These are phyloP conservation scores for Fusarium miscanthi DNA, from an alignment of 2,329 filamentous ascomycete genomes.

Conservation along the genomic window DNA sequence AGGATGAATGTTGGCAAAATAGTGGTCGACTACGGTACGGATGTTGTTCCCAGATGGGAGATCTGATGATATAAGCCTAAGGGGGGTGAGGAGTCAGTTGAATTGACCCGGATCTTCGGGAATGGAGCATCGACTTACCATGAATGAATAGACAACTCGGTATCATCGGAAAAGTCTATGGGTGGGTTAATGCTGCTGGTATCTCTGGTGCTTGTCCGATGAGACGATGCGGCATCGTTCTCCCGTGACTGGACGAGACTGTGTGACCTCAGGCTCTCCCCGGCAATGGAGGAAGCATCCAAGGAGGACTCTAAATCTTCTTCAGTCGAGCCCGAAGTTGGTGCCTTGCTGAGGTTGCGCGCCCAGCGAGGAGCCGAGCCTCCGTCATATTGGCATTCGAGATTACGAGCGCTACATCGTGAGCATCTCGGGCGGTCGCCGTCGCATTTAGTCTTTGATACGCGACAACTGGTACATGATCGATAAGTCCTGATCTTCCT, in stretches of 20 bases:
- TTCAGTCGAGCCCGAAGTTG: slow-evolving; percentile 40
- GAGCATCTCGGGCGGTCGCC: slow-evolving; percentile 55
- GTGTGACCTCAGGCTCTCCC: slow-evolving; percentile 36
- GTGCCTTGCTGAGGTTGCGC: slow-evolving; percentile 46
- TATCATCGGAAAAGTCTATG: slow-evolving; percentile 44
- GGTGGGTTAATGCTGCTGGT: slow-evolving; percentile 35
- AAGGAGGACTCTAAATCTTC: slow-evolving; percentile 37
- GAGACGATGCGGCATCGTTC: slow-evolving; percentile 31
- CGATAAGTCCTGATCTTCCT: slow-evolving; percentile 56
- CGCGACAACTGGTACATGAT: slow-evolving; percentile 53
- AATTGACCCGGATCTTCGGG: background rate
- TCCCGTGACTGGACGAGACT: slow-evolving; percentile 44
- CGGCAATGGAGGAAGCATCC: slow-evolving; percentile 30
- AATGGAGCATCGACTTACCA: slow-evolving; percentile 24
- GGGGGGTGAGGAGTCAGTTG: slow-evolving; percentile 10
- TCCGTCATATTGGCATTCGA: slow-evolving; percentile 54
- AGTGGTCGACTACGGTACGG: slow-evolving; percentile 52
- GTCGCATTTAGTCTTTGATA: slow-evolving; percentile 57
- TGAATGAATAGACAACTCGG: slow-evolving; percentile 44
- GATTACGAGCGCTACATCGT: slow-evolving; percentile 49
- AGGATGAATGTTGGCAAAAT: slow-evolving; percentile 55
- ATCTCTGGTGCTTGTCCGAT: slow-evolving; percentile 38
- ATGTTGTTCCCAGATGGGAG: slow-evolving; percentile 51
- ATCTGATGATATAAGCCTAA: slow-evolving; percentile 50
- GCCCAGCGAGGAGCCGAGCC: slow-evolving; percentile 53